Base-by-base conservation (phyloP, 2,329 filamentous ascomycete species). In the Aspergillus bombycis region DNA sequence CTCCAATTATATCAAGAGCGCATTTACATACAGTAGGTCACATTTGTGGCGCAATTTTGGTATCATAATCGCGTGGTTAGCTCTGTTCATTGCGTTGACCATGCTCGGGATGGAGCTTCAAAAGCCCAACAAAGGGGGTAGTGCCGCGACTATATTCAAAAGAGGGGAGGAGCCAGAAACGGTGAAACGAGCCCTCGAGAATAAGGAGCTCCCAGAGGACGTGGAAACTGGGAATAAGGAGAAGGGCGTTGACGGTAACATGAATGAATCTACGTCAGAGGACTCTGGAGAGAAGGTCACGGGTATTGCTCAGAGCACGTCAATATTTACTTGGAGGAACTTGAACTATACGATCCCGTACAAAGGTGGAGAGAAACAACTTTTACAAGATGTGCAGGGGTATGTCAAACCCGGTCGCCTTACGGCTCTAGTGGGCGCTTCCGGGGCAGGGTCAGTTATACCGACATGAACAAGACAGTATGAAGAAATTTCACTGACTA, bases 291-390 rank as follows among this genome's bases (percentile, higher is more conserved):
- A 71, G 53, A 72, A 78, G 58, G 77, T 82, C 48, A 76, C 82
- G 36, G 81, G 82, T 1, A 83, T 90, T 16, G 85, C 86, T 2
- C 86, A 85, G 70, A 89, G 89, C 63, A 87, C 90, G 57, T 87
- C 88, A 41, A 82, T 93, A n/a, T 83, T 96, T 64, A 96, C 93
- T 0, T 97, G 93, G 91, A 91, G 94, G 74, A 84, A 91, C 67
- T 87, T 97, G 64, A 92, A 89, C 72, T 97, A 97, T 74, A 85
- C 74, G 57, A 89, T 85, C 65, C 80, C 66, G 12, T 80, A 79
- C 56, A 78, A 81, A 52, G 74, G 77, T 45, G 79, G 80, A 16
- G 72, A 81, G 67, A 74, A 77, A 52, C 76, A 79, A 4, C 74
- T 90, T 5, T 76, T 91, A 12, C 82, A 88, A 64, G 82, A 89